Percentiles rank a stretch among this genome's conserved stretches.
Evolutionary conservation across 495 filamentous ascomycete species (phyloP).

Genomic region (Annulohypoxylon nitens): DNA sequence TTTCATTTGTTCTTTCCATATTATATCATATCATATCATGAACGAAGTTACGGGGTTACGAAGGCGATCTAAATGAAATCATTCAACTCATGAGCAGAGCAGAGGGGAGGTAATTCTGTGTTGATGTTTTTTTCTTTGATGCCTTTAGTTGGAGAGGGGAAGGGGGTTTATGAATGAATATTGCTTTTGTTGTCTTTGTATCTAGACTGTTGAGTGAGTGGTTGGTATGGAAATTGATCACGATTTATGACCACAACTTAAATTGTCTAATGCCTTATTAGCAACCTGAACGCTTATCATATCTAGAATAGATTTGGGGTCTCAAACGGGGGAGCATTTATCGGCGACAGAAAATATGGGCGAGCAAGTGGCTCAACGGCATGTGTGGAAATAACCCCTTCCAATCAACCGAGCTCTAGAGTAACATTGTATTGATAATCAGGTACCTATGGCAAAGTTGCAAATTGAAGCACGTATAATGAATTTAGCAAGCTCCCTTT

Average conservation of each 20-base stretch:
- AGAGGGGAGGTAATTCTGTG: constrained; percentile 36
- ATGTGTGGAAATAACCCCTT: too few species aligned
- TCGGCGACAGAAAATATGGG: too few species aligned
- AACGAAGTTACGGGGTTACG: constrained; percentile 47
- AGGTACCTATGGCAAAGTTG: too few species aligned
- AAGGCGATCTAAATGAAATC: constrained; percentile 21
- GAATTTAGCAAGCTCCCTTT: too few species aligned
- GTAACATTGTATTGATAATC: too few species aligned
- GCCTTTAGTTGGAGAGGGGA: constrained; percentile 9
- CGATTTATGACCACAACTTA: constrained; percentile 45
- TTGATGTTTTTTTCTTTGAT: constrained; percentile 11
- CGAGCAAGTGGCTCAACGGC: too few species aligned
- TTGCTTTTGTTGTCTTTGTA: constrained; percentile 24
- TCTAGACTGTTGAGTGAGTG: constrained; percentile 42
- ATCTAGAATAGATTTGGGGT: too few species aligned
- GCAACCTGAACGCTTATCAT: too few species aligned
- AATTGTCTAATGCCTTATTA: too few species aligned
- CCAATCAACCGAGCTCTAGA: too few species aligned
- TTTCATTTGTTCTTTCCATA: constrained; percentile 28
- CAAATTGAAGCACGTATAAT: too few species aligned
- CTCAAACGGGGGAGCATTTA: too few species aligned
- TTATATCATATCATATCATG: constrained; percentile 25
- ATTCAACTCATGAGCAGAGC: constrained; percentile 29
- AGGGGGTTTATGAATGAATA: constrained; percentile 32
- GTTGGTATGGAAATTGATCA: constrained; percentile 44